Evolutionary conservation across 345 rosid genomes (phyloP), one percentile per base, ranked within the genome.

Genomic region (Citrus hindsii): DNA sequence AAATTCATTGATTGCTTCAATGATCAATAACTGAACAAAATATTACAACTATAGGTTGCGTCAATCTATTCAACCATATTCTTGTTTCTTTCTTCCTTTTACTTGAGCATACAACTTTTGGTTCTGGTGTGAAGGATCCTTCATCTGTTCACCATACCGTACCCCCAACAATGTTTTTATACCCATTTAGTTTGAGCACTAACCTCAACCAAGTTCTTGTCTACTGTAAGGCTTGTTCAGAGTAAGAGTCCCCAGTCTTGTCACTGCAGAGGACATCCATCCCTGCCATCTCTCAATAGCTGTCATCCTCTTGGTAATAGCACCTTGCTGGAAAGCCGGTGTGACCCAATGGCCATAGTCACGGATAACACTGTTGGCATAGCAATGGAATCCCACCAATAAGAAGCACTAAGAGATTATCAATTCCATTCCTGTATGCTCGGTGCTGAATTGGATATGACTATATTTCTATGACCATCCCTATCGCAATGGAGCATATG

Each of bases 371-470:
- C 97, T 8, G 97, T 92, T 6, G 97, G 97, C 97, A 93, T 93
- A 77, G 97, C 97, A 77, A 93, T 93, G 97, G 97, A 40, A 91
- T 91, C n/a, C 97, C 97, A 68, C 97, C 97, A 27, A 93, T 93
- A 69, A 93, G 90, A 79, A 93, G 92, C 62, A 93, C 97, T 78
- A 91, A 70, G 51, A 93, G 93, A 81, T 93, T 93, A 82, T 93
- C 93, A 80, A 91, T 93, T 3, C 93, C 97, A 79, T 80, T 86
- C 69, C 97, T 83, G 56, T 93, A 93, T 27, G 76, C 76, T 12
- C 97, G 89, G 61, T n/a, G 85, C 82, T 93, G 97, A 79, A 93
- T 88, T 8, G 97, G 91, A 76, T 90, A 93, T 93, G 5, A 93
- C 95, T 21, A 91, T 28, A 90, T 79, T 88, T 93, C 97, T 51